Percentiles rank a stretch among this genome's conserved stretches.
These are phyloP conservation scores for Beauveria bassiana DNA, from an alignment of 2,329 filamentous ascomycete species.

Conservation along the genomic window DNA sequence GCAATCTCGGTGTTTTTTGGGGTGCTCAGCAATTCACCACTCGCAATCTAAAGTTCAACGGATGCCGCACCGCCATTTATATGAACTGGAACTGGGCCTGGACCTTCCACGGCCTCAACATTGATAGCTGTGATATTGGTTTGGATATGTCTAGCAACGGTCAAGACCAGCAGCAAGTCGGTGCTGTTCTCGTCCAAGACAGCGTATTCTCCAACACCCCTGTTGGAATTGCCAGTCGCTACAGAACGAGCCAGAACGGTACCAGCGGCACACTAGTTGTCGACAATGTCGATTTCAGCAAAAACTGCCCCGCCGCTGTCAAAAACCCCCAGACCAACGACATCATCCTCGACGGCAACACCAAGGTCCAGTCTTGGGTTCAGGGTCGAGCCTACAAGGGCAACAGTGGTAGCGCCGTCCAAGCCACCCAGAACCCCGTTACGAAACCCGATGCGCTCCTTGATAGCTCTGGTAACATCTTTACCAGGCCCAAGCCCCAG, in stretches of 20 bases:
- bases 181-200: conserved; percentile 78
- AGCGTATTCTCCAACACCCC: conserved; percentile 69
- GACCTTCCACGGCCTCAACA: conserved; percentile 67
- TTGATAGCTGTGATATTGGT: conserved; percentile 68
- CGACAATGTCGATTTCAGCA: conserved; percentile 80
- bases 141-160: conserved; percentile 68
- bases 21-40: conserved; percentile 85
- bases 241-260: conserved; percentile 50
- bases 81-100: conserved; percentile 93
- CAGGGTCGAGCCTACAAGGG: conserved; percentile 70
- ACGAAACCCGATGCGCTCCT: conserved; percentile 62
- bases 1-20: conserved; percentile 68
- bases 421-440: conserved; percentile 46
- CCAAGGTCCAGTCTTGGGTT: conserved; percentile 62
- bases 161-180: conserved; percentile 62
- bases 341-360: conserved; percentile 60
- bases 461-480: conserved; percentile 57
- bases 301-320: conserved; percentile 60
- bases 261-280: conserved; percentile 78
- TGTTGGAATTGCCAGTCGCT: conserved; percentile 65
- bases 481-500: conserved; percentile 82
- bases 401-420: conserved; percentile 43
- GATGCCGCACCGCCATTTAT: conserved; percentile 73
- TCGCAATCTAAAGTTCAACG: conserved; percentile 74
- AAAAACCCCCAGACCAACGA: conserved; percentile 45